phyloP scores from a whole-genome alignment of 2,329 filamentous ascomycete species.

The Sporothrix euskadiensis region DNA sequence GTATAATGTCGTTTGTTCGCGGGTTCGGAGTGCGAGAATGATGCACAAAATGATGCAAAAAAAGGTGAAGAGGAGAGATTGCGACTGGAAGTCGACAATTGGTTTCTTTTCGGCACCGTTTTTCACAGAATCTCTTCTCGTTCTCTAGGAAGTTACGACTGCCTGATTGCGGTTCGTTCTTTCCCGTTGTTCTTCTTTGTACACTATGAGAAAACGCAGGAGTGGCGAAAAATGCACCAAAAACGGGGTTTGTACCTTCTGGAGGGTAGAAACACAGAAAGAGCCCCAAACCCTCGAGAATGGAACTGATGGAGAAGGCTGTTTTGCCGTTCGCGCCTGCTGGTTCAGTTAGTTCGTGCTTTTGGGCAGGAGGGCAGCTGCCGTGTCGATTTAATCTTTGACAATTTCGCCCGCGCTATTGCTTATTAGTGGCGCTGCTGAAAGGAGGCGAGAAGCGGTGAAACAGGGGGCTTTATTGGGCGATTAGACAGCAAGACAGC shows the following conservation, averaged over 20 bases:
- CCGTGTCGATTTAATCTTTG: slow-evolving; percentile 5
- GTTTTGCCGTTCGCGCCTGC: neutral
- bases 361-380: neutral
- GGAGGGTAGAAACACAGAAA: neutral
- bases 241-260: neutral
- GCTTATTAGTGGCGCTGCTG: slow-evolving; percentile 19
- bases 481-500: slow-evolving; percentile 21
- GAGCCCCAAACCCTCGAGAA: neutral
- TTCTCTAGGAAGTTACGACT: neutral
- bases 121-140: neutral
- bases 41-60: neutral
- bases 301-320: neutral
- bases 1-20: neutral
- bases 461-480: neutral
- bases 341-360: neutral
- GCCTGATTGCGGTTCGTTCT: neutral
- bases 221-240: neutral
- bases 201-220: neutral
- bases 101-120: neutral
- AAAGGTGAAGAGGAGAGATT: neutral
- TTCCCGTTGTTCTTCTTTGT: slow-evolving; percentile 3
- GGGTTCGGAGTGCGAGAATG: neutral
- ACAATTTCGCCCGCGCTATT: slow-evolving; percentile 19
- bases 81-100: neutral
- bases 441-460: neutral